These are phyloP conservation scores for Syzygium aqueum DNA, from an alignment of 345 rosid genomes.

Conservation along the genomic window DNA sequence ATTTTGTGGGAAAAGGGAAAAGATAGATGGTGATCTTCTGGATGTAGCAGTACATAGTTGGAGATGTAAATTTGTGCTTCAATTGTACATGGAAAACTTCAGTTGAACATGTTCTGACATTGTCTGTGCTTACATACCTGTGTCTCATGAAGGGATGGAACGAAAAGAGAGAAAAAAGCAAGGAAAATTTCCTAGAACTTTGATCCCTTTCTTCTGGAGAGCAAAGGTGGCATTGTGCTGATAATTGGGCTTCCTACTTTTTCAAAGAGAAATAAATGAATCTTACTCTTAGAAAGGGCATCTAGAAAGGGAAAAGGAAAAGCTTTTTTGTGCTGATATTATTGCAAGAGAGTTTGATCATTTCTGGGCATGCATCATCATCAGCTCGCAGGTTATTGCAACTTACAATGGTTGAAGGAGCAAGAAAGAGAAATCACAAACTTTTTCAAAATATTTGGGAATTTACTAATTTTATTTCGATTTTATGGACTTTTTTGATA, in stretches of 20 bases:
- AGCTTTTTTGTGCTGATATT: neutral
- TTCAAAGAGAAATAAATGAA: neutral
- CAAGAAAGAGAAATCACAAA: neutral
- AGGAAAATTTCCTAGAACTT: neutral
- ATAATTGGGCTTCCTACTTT: neutral
- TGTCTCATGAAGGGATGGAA: neutral
- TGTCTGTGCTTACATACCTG: neutral
- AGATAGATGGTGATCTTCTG: neutral
- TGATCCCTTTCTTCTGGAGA: neutral
- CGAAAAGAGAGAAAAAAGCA: neutral
- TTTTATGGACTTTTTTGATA: neutral
- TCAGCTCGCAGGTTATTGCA: neutral
- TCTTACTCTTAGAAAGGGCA: neutral
- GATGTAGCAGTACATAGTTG: neutral
- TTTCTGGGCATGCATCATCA: neutral
- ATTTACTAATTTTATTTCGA: neutral
- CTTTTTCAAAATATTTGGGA: neutral
- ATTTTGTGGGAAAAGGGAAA: neutral
- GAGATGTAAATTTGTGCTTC: neutral
- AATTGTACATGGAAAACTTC: neutral
- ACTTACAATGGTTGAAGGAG: neutral
- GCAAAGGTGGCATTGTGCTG: neutral
- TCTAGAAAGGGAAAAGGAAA: neutral
- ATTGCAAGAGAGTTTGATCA: neutral
- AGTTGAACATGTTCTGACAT: neutral